Base-by-base conservation (phyloP, 352 stramenopile species). In the Albugo candida region DNA sequence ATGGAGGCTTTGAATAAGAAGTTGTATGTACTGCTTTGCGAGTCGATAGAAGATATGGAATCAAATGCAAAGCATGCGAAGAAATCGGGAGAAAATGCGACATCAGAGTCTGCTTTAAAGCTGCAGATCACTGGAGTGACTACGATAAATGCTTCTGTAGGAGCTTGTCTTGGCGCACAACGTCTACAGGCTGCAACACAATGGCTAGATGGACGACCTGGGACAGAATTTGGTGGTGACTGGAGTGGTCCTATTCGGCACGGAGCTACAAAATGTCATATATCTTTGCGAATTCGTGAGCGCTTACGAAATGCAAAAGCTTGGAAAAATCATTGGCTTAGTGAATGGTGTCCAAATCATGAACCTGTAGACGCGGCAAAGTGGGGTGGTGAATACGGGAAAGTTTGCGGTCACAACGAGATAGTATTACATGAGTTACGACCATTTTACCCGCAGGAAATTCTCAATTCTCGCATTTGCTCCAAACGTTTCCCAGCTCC, bases 351-450 rank as follows among this genome's bases (percentile, higher is more conserved):
- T 13, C 78, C 81, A 0, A 92, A 93, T 53, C 65, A 70, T 36
- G 58, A 83, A 36, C 73, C 78, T 13, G 54, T 60, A 5, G 82
- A 92, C 50, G 27, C 54, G 20, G 72, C 67, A 34, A 63, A 67
- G 41, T 94, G 82, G 82, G 82, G 82, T 38, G 82, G 82, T 19
- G 60, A 49, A 20, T 93, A 69, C 43, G 82, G 82, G 42, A 94
- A 94, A 45, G 64, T 63, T 5, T 94, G 82, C 47, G 78, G 70
- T 12, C 82, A 94, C 60, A 94, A 94, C 60, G 82, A 94, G 60
- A 77, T 94, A 13, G 79, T 89, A 21, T 69, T 94, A 66, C 75
- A 94, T 27, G 53, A 69, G 11, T 40, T 93, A 51, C 70, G 81
- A 18, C 74, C 79, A 27, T 92, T 93, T 52, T 87, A 74, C 45